Conservation (phyloP, 495 filamentous ascomycete genomes). For the Tuber borchii region DNA sequence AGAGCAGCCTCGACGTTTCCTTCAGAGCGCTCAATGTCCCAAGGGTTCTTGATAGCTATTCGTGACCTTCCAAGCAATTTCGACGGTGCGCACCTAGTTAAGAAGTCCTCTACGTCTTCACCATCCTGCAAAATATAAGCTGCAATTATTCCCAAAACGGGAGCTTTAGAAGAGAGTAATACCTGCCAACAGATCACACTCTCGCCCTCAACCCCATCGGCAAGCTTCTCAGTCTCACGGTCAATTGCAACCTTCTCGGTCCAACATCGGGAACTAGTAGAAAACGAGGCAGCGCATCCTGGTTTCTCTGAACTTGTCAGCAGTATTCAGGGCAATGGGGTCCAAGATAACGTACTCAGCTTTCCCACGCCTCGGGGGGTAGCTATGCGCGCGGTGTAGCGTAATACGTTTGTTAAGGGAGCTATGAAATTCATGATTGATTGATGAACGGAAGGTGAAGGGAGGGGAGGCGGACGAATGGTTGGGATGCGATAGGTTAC, state of each 20-base stretch:
- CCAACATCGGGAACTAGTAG: neutral
- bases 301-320: neutral
- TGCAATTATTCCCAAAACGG: neutral
- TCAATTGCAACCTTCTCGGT: conserved; percentile 1
- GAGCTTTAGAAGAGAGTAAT: conserved; percentile 1
- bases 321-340: neutral
- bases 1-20: neutral
- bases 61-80: conserved; percentile 51
- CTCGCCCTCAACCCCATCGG: conserved; percentile 48
- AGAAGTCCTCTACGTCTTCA: conserved; percentile 59
- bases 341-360: neutral
- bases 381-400: conserved; percentile 1
- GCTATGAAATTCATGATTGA: conserved; percentile 2
- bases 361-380: neutral
- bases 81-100: conserved; percentile 59
- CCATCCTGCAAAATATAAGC: conserved; percentile 5
- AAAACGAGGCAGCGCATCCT: neutral
- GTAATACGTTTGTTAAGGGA: neutral
- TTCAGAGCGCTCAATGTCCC: neutral
- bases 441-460: neutral
- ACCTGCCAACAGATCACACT: neutral
- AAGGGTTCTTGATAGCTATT: conserved; percentile 62
- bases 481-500: neutral
- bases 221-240: conserved; percentile 32
- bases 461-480: neutral